These are phyloP conservation scores for Closterium sp. DNA, from an alignment of 139 green algal genomes.

Conservation along the genomic window DNA sequence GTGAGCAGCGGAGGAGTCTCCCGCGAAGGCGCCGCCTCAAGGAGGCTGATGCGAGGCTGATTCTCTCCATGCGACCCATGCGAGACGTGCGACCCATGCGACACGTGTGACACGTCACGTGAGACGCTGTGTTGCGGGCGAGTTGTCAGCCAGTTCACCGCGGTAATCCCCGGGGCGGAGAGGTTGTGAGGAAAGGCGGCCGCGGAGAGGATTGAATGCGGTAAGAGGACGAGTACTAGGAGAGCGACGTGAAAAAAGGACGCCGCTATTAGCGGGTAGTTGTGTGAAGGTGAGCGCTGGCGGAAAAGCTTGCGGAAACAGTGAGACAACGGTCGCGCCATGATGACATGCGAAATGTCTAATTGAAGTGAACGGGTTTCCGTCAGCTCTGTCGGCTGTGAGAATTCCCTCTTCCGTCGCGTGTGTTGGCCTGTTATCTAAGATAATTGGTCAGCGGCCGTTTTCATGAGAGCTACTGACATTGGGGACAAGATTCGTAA, in stretches of 20 bases:
- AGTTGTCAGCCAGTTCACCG: neutral
- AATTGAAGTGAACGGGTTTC: too few relatives aligned
- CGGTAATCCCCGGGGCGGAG: neutral
- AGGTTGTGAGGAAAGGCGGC: neutral
- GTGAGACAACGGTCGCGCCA: neutral
- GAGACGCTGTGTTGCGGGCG: neutral
- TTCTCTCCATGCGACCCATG: neutral
- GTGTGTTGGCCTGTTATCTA: too few relatives aligned
- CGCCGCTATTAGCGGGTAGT: neutral
- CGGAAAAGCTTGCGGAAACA: neutral
- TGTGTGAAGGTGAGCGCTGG: neutral
- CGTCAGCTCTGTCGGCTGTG: too few relatives aligned
- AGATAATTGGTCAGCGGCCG: too few relatives aligned
- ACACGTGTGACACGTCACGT: neutral
- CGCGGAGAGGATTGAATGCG: neutral
- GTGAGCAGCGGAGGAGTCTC: neutral
- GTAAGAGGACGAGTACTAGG: neutral
- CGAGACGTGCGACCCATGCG: neutral
- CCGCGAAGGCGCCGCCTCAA: neutral
- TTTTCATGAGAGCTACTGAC: too few relatives aligned
- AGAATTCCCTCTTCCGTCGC: too few relatives aligned
- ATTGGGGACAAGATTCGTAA: too few relatives aligned
- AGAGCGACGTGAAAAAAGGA: neutral
- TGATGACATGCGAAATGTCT: too few relatives aligned
- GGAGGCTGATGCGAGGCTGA: neutral